Conservation (phyloP, 1,284 basidiomycete genomes). For the Irpex rosettiformis region DNA sequence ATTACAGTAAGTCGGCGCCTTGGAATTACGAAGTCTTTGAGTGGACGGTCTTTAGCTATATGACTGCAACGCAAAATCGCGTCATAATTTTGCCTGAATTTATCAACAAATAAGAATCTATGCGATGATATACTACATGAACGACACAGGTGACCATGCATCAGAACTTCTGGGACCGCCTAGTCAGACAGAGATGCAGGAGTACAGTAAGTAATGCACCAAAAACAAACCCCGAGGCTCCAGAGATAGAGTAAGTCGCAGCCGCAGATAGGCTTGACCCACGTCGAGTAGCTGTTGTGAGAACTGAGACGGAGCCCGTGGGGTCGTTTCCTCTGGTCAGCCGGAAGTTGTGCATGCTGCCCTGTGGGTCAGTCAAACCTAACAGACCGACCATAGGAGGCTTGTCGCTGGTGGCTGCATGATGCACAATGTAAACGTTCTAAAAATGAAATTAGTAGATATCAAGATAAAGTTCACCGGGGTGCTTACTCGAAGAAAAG, state of each 20-base stretch:
- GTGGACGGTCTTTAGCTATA: too few relatives aligned
- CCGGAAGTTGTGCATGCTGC: slow-evolving; percentile 39
- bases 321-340: slow-evolving; percentile 42
- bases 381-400: slow-evolving; percentile 47
- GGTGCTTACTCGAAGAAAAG: slow-evolving; percentile 48
- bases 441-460: slow-evolving; percentile 19
- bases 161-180: slow-evolving; percentile 10
- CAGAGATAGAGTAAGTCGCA: slow-evolving; percentile 27
- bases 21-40: too few relatives aligned
- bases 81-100: too few relatives aligned
- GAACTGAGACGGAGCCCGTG: slow-evolving; percentile 26
- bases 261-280: slow-evolving; percentile 19
- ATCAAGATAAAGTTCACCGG: not conserved
- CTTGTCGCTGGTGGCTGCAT: slow-evolving; percentile 36
- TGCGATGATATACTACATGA: not conserved
- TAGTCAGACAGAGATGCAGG: slow-evolving; percentile 9
- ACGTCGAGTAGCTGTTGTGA: slow-evolving; percentile 12
- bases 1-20: too few relatives aligned
- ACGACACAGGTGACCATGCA: not conserved
- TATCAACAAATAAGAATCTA: too few relatives aligned
- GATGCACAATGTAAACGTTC: slow-evolving; percentile 55
- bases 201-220: slow-evolving; percentile 29
- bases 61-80: too few relatives aligned
- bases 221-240: slow-evolving; percentile 26
- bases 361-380: slow-evolving; percentile 39